Evolutionary conservation across 108 stramenopile species (phyloP).

Genomic region (Skeletonema marinoi): DNA sequence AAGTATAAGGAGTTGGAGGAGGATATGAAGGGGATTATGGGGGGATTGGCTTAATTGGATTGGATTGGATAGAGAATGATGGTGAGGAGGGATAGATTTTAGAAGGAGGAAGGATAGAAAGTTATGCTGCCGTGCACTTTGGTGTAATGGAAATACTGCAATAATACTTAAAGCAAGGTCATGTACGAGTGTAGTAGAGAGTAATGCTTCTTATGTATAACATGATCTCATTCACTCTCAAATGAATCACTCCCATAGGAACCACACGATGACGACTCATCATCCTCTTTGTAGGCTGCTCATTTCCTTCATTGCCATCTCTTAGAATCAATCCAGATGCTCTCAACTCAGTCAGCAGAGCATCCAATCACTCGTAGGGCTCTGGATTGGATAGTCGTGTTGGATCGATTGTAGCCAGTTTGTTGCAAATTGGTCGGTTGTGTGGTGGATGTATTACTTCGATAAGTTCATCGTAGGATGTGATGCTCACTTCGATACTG

Average conservation of each 20-base stretch:
- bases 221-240: background rate
- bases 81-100: too few species aligned
- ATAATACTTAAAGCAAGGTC: too few species aligned
- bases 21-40: conserved; percentile 56
- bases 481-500: conserved; percentile 11
- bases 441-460: background rate
- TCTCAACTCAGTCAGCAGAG: conserved; percentile 12
- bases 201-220: too few species aligned
- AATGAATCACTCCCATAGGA: conserved; percentile 9
- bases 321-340: conserved; percentile 1
- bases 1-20: conserved; percentile 71
- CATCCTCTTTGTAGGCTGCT: background rate
- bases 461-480: conserved; percentile 18
- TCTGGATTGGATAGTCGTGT: conserved; percentile 2
- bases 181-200: too few species aligned
- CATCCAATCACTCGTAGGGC: conserved; percentile 15
- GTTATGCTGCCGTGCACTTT: too few species aligned
- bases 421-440: background rate
- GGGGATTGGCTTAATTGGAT: conserved; percentile 41
- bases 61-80: too few species aligned
- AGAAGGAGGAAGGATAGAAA: too few species aligned
- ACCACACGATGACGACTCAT: background rate
- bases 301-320: background rate
- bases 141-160: too few species aligned
- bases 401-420: background rate